phyloP scores from a whole-genome alignment of 2,329 filamentous ascomycete genomes.

The Diaporthe caulivora region DNA sequence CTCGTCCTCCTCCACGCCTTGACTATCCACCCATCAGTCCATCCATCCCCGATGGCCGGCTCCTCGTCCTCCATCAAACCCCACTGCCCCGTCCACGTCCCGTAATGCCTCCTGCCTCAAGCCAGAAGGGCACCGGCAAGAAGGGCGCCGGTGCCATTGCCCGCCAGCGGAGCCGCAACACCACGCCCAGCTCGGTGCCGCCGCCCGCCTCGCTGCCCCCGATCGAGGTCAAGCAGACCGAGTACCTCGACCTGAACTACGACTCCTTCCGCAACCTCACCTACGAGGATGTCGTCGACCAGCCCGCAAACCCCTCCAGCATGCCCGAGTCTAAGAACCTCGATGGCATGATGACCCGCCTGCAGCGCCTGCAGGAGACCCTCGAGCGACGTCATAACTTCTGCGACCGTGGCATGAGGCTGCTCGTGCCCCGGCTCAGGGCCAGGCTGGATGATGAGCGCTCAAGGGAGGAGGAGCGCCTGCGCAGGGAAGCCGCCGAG shows the following conservation, averaged over 20 bases:
- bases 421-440: constrained; percentile 75
- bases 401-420: constrained; percentile 80
- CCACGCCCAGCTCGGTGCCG: constrained; percentile 73
- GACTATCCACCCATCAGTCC: too few relatives aligned
- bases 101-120: constrained; percentile 69
- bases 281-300: constrained; percentile 79
- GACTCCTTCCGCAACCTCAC: constrained; percentile 70
- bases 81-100: neutral
- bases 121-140: constrained; percentile 74
- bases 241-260: constrained; percentile 75
- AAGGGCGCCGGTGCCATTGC: constrained; percentile 71
- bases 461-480: constrained; percentile 63
- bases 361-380: constrained; percentile 74
- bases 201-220: constrained; percentile 66
- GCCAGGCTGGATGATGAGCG: constrained; percentile 67
- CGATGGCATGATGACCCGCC: constrained; percentile 72
- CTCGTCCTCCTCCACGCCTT: too few relatives aligned
- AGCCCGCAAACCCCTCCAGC: constrained; percentile 65
- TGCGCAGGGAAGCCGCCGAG: constrained; percentile 60
- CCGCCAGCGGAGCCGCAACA: constrained; percentile 81
- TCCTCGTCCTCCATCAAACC: neutral
- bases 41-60: neutral
- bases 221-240: constrained; percentile 68
- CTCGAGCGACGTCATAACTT: constrained; percentile 76
- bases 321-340: constrained; percentile 75